Conservation (phyloP, 73 alveolate genomes). For the Paramecium octaurelia region DNA sequence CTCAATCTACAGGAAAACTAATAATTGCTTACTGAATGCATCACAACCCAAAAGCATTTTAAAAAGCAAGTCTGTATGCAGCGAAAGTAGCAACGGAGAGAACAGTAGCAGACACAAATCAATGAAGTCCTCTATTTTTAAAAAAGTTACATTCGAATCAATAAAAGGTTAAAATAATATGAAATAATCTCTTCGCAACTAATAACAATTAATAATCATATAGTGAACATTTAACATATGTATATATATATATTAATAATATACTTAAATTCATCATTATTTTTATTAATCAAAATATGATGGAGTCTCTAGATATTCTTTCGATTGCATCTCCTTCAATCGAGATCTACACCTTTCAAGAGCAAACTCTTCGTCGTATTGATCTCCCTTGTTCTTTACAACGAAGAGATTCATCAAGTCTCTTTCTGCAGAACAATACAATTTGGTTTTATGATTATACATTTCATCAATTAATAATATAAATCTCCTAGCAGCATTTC, state of each 20-base stretch:
- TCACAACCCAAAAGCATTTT: not conserved
- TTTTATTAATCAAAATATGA: conserved; percentile 45
- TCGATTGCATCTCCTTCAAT: conserved; percentile 83
- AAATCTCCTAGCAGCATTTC: conserved; percentile 82
- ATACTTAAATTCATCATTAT: not conserved
- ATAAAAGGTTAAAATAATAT: not conserved
- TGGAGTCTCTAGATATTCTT: conserved; percentile 73
- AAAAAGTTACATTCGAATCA: conserved; percentile 6
- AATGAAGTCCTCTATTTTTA: not conserved
- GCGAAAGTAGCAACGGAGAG: not conserved
- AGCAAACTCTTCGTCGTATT: conserved; percentile 86
- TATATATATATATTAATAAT: not conserved
- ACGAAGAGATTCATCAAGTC: conserved; percentile 55
- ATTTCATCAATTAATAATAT: conserved; percentile 73
- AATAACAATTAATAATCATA: not conserved
- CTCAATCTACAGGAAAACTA: not conserved
- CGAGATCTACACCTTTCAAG: conserved; percentile 76
- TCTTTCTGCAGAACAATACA: conserved; percentile 60
- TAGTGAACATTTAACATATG: not conserved
- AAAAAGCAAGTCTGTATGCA: not conserved
- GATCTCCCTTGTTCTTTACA: conserved; percentile 35
- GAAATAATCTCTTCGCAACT: not conserved
- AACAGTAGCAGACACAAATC: not conserved
- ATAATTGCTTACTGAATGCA: not conserved
- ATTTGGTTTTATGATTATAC: conserved; percentile 60